Evolutionary conservation across 495 filamentous ascomycete genomes (phyloP).

Genomic region (Trichoderma erinaceum): DNA sequence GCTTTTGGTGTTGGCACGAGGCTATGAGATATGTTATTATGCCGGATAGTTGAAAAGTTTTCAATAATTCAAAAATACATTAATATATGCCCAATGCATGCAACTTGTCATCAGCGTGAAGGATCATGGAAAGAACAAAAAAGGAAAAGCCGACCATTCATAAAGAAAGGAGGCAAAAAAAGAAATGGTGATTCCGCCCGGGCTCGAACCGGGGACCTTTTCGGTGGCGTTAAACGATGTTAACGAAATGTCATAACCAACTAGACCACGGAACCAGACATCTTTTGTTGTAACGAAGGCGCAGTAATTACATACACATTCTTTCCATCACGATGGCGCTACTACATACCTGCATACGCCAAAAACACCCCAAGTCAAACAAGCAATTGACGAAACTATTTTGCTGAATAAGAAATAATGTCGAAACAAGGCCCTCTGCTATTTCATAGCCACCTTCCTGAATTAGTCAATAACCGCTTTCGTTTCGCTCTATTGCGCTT

Average conservation of each 20-base stretch:
- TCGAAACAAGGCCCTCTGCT: neutral
- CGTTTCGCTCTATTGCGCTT: too few species aligned
- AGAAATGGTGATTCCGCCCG: slow-evolving; percentile 16
- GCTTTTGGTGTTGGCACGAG: too few species aligned
- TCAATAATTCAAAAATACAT: too few species aligned
- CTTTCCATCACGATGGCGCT: neutral
- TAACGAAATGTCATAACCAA: slow-evolving; percentile 18
- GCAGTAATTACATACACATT: neutral
- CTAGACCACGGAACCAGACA: slow-evolving; percentile 15
- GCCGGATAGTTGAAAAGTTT: too few species aligned
- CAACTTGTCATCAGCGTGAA: too few species aligned
- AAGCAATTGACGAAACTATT: neutral
- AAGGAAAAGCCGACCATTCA: neutral
- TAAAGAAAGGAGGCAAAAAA: neutral
- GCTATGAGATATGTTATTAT: too few species aligned
- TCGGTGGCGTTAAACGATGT: slow-evolving; percentile 16
- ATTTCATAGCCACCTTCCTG: too few species aligned
- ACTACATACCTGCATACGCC: too few species aligned
- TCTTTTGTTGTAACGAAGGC: neutral
- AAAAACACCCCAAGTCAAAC: too few species aligned
- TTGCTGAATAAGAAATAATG: neutral
- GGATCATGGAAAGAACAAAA: too few species aligned
- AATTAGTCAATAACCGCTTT: too few species aligned
- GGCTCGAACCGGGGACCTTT: slow-evolving; percentile 18
- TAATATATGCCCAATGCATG: too few species aligned